Evolutionary conservation across 169 alveolate genomes (phyloP).

Genomic region (Toxoplasma gondii): DNA sequence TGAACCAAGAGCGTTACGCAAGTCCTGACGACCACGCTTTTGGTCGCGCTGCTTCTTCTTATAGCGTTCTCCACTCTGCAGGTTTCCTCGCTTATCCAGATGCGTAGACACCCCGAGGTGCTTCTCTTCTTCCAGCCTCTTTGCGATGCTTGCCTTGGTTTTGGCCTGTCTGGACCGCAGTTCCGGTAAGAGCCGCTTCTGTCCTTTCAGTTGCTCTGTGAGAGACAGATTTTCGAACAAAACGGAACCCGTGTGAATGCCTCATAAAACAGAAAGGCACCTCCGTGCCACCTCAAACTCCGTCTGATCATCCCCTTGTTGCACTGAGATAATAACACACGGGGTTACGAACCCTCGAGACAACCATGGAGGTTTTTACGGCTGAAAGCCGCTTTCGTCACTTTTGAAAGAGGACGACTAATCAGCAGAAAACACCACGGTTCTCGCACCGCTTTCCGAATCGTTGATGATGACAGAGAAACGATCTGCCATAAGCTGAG

Average conservation of each 20-base stretch:
- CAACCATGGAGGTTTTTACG: no score
- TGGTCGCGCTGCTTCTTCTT: conserved; percentile 18
- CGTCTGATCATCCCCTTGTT: no score
- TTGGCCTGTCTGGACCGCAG: conserved; percentile 16
- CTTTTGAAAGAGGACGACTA: no score
- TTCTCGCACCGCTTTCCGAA: no score
- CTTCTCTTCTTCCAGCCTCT: conserved; percentile 31
- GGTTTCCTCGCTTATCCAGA: conserved; percentile 6
- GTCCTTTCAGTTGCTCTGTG: neutral
- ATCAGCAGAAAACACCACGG: no score
- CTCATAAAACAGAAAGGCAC: neutral
- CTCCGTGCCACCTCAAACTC: neutral
- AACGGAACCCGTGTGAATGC: neutral
- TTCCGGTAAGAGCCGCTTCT: conserved; percentile 10
- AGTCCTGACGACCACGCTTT: neutral
- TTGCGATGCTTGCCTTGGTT: neutral
- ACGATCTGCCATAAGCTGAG: no score
- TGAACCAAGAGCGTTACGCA: neutral
- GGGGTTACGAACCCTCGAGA: no score
- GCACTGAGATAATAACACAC: neutral
- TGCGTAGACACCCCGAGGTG: conserved; percentile 37
- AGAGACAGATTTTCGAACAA: no score
- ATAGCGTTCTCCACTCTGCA: neutral
- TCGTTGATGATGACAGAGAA: no score
- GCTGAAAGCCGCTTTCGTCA: no score